Evolutionary conservation across 176 grass and related monocot genomes (phyloP).

Genomic region (Zea luxurians): DNA sequence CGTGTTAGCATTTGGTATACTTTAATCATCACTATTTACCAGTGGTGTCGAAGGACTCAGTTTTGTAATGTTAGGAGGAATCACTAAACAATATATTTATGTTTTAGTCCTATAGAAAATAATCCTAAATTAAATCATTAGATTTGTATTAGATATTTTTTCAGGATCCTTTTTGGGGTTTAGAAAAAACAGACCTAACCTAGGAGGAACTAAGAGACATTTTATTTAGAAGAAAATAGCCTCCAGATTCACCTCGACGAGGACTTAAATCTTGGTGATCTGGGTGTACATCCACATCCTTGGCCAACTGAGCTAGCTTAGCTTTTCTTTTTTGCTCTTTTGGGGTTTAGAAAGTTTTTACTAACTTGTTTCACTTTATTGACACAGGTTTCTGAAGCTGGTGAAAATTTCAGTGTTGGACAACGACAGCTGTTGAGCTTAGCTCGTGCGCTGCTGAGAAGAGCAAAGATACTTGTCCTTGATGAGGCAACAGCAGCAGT

Average conservation of each 20-base stretch:
- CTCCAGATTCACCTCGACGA: not conserved
- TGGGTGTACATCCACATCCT: not conserved
- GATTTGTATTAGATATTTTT: conserved; percentile 12
- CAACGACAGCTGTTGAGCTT: conserved; percentile 90
- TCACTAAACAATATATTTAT: conserved; percentile 24
- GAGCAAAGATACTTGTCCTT: conserved; percentile 96
- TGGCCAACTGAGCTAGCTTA: not conserved
- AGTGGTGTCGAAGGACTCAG: not conserved
- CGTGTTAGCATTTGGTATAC: conserved; percentile 21
- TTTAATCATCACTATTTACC: not conserved
- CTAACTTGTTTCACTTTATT: conserved; percentile 3
- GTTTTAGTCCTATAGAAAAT: not conserved
- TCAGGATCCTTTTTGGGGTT: not conserved
- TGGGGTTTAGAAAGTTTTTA: not conserved
- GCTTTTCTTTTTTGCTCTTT: not conserved
- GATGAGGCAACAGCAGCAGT: conserved; percentile 98
- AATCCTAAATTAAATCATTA: conserved; percentile 11
- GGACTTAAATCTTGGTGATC: not conserved
- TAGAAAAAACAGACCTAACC: not conserved
- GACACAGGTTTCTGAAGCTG: conserved; percentile 83
- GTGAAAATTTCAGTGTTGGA: conserved; percentile 99
- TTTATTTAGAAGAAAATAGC: conserved; percentile 1
- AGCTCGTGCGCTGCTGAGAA: conserved; percentile 86
- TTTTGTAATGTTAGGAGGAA: conserved; percentile 8
- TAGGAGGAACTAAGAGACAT: not conserved